These are phyloP conservation scores for Acorus gramineus DNA, from an alignment of 106 monocot species.

Conservation along the genomic window DNA sequence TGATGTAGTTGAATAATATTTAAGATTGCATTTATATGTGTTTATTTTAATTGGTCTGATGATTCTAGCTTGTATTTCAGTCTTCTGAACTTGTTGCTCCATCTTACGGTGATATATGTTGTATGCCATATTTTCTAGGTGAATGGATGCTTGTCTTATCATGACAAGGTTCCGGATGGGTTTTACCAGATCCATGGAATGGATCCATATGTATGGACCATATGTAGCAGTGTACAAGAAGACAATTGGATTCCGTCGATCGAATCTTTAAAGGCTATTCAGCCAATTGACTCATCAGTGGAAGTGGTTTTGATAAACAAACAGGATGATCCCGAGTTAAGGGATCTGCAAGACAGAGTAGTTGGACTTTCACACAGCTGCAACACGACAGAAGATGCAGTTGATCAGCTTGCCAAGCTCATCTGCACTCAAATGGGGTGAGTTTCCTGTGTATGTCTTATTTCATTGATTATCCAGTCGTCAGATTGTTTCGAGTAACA, in stretches of 20 bases:
- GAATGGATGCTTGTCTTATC: slow-evolving; percentile 74
- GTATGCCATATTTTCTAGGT: slow-evolving; percentile 38
- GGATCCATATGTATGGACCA: slow-evolving; percentile 88
- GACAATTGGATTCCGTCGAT: slow-evolving; percentile 79
- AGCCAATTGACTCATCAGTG: slow-evolving; percentile 55
- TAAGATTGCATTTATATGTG: too few species aligned
- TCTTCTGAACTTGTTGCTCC: neutral
- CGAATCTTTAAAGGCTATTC: slow-evolving; percentile 48
- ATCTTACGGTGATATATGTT: neutral
- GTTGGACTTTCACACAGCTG: slow-evolving; percentile 47
- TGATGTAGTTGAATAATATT: too few species aligned
- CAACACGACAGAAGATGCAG: slow-evolving; percentile 49
- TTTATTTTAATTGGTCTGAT: neutral
- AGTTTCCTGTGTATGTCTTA: slow-evolving; percentile 6
- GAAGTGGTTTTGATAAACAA: slow-evolving; percentile 69
- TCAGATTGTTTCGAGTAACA: slow-evolving; percentile 1
- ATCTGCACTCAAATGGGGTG: slow-evolving; percentile 82
- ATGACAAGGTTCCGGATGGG: slow-evolving; percentile 81
- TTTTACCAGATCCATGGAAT: slow-evolving; percentile 94
- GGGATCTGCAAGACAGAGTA: slow-evolving; percentile 39
- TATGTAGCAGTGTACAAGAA: slow-evolving; percentile 71
- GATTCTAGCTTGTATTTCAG: neutral
- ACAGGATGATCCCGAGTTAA: slow-evolving; percentile 49
- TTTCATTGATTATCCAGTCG: neutral
- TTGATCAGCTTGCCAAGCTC: slow-evolving; percentile 75